Evolutionary conservation across 306 rosid species (phyloP).

Genomic region (Dryas octopetala): DNA sequence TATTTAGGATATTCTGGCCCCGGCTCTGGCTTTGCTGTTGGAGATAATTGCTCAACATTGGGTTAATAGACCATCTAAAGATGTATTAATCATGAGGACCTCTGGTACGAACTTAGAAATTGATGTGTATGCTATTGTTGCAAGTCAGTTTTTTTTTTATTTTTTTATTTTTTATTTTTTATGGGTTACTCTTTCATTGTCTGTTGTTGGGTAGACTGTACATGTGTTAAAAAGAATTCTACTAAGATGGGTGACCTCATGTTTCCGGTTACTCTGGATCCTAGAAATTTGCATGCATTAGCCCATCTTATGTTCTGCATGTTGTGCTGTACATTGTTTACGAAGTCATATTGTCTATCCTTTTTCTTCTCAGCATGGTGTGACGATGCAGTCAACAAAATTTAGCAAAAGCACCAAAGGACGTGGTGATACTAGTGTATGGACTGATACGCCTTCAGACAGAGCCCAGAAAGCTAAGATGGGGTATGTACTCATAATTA

Average conservation of each 20-base stretch:
- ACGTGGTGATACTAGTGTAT: constrained; percentile 82
- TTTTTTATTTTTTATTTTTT: too few species aligned
- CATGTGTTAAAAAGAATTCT: too few species aligned
- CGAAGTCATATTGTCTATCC: background rate
- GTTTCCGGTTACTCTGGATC: background rate
- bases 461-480: constrained; percentile 91
- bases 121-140: too few species aligned
- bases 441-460: constrained; percentile 92
- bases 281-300: background rate
- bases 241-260: background rate
- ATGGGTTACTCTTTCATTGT: too few species aligned
- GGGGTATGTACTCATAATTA: constrained; percentile 47
- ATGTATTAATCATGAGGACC: too few species aligned
- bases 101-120: too few species aligned
- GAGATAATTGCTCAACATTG: too few species aligned
- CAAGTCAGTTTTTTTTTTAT: too few species aligned
- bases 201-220: too few species aligned
- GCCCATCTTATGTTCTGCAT: background rate
- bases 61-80: too few species aligned
- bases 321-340: background rate
- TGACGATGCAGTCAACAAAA: constrained; percentile 68
- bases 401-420: constrained; percentile 73
- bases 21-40: too few species aligned
- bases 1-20: too few species aligned
- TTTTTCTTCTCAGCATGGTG: constrained; percentile 47